These are phyloP conservation scores for Apiospora marii DNA, from an alignment of 2,329 filamentous ascomycete species.

Conservation along the genomic window DNA sequence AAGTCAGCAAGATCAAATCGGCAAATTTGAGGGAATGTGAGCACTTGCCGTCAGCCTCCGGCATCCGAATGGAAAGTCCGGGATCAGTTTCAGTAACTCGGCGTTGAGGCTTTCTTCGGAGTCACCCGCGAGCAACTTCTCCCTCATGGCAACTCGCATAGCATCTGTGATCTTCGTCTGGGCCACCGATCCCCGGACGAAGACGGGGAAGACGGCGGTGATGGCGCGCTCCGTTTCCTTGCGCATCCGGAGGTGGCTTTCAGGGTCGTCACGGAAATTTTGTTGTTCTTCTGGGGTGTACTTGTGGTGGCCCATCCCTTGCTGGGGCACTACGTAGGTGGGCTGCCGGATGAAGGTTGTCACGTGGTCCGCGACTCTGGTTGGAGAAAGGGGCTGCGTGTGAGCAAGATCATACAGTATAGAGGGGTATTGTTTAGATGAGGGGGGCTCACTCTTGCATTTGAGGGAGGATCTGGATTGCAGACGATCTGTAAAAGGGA, in stretches of 20 bases:
- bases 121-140: conserved; percentile 49
- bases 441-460: neutral
- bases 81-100: conserved; percentile 43
- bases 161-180: neutral
- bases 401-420: neutral
- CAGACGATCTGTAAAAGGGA: neutral
- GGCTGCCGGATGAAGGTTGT: neutral
- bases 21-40: too few species aligned
- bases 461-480: neutral
- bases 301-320: conserved; percentile 49
- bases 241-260: conserved; percentile 50
- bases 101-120: conserved; percentile 48
- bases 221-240: conserved; percentile 52
- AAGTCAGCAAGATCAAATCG: neutral
- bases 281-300: conserved; percentile 49
- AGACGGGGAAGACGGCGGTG: conserved; percentile 52
- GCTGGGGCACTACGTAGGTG: conserved; percentile 37
- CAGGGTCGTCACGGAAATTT: conserved; percentile 49
- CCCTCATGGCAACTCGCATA: conserved; percentile 45
- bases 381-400: neutral
- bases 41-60: conserved; percentile 36
- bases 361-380: neutral
- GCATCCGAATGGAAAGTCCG: conserved; percentile 41
- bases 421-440: neutral
- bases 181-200: conserved; percentile 49